Evolutionary conservation across 176 grass and related monocot species (phyloP).

Genomic region (Eleusine coracana): DNA sequence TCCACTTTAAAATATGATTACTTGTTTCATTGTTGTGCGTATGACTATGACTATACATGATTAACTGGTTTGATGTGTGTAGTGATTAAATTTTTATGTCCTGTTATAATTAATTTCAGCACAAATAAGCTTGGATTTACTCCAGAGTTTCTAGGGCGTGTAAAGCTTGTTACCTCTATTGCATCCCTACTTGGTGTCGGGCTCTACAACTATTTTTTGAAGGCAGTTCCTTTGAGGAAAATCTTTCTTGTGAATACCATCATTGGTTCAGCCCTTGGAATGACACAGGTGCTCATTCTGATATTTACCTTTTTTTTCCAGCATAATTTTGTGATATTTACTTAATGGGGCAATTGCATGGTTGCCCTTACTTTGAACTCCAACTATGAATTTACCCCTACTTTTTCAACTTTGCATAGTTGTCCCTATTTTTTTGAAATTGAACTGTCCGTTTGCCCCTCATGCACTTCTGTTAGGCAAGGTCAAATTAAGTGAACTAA

Average conservation of each 20-base stretch:
- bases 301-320: slow-evolving; percentile 9
- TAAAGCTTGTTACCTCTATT: slow-evolving; percentile 94
- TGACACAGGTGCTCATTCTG: slow-evolving; percentile 79
- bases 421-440: too few species aligned
- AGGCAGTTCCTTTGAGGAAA: slow-evolving; percentile 88
- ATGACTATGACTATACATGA: background rate
- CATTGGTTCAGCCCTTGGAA: slow-evolving; percentile 86
- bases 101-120: slow-evolving; percentile 62
- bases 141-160: slow-evolving; percentile 95
- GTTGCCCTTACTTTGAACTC: too few species aligned
- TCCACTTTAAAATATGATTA: background rate
- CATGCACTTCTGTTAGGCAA: too few species aligned
- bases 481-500: too few species aligned
- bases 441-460: too few species aligned
- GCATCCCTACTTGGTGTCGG: slow-evolving; percentile 91
- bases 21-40: background rate
- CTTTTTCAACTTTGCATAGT: too few species aligned
- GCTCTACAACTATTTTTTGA: slow-evolving; percentile 92
- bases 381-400: too few species aligned
- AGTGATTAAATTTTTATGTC: slow-evolving; percentile 19
- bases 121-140: slow-evolving; percentile 97
- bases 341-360: too few species aligned
- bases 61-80: background rate
- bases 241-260: slow-evolving; percentile 95
- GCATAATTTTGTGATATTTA: too few species aligned